phyloP scores from a whole-genome alignment of 805 yeast species.

The Pichia paraexigua region DNA sequence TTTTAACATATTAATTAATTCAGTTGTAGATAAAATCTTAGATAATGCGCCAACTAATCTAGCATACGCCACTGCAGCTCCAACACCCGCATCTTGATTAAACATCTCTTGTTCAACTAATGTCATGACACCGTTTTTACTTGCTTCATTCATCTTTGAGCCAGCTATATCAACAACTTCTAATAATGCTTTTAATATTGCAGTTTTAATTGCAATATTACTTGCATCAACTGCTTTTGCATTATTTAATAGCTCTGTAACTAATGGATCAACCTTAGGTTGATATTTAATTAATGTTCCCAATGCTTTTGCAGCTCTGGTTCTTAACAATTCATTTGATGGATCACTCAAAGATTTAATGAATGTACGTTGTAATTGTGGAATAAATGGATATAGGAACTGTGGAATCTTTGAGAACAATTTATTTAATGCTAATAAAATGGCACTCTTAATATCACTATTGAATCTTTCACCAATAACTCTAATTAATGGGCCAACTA shows the following conservation, averaged over 20 bases:
- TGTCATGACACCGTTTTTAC: constrained; percentile 59
- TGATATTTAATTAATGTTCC: constrained; percentile 84
- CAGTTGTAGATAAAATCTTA: constrained; percentile 54
- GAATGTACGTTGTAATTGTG: constrained; percentile 95
- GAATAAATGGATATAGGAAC: constrained; percentile 89
- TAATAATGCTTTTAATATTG: constrained; percentile 76
- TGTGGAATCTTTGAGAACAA: constrained; percentile 80
- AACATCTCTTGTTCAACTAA: constrained; percentile 66
- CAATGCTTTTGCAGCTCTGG: constrained; percentile 82
- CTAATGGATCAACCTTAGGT: constrained; percentile 89
- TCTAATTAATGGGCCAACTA: constrained; percentile 96
- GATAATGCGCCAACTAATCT: constrained; percentile 71
- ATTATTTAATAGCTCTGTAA: constrained; percentile 72
- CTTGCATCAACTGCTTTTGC: constrained; percentile 45
- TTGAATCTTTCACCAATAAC: constrained; percentile 94
- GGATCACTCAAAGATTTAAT: constrained; percentile 84
- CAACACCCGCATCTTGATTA: constrained; percentile 32
- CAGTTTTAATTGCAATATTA: constrained; percentile 66
- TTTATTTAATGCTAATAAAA: constrained; percentile 72
- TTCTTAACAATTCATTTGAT: constrained; percentile 59
- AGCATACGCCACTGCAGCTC: constrained; percentile 70
- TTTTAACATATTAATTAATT: constrained; percentile 51
- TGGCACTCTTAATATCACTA: constrained; percentile 91
- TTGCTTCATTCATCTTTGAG: constrained; percentile 60
- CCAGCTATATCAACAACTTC: constrained; percentile 83